Evolutionary conservation across 345 rosid species (phyloP), one percentile per base, ranked within the genome.

Genomic region (Turritis glabra): DNA sequence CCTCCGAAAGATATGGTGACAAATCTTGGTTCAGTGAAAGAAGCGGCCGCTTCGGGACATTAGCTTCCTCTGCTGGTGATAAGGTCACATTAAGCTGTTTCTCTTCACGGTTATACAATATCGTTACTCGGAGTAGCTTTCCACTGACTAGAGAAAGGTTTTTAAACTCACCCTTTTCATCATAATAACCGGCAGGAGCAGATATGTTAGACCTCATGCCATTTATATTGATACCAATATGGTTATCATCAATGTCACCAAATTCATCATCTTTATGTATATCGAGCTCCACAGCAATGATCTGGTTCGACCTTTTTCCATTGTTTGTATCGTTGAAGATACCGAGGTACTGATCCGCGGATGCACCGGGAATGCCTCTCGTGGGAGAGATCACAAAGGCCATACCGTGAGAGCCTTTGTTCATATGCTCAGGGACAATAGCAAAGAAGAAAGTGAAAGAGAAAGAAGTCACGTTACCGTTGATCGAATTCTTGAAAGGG

Each of bases 151-250:
- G 76, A 38, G 69, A 46, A 70, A 86, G 14, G 22, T 52, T 77
- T 57, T 1, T 69, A 14, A 69, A 38, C 7, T 73, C 23, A 43
- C 74, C 76, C 7, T 67, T 43, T 14, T 67, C 61, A 18, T 62
- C 81, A 65, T 70, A 75, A 40, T 85, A 90, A 5, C 77, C 73
- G 0, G 89, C 85, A 2, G 84, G 22, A 47, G 75, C 62, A 35
- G 88, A 75, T n/a, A 2, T 1, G 3, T 1, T 29, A 9, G 97
- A 91, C 6, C 0, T 40, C 73, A 86, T 56, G 2, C 71, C 63
- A 23, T 81, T 88, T 47, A 88, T 70, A 52, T 90, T 86, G 38
- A 90, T 80, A 23, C 88, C 88, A 6, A 90, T 85, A 73, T 84
- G 96, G 60, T 87, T 88, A 51, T 59, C 69, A 3, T 76, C 0